These are phyloP conservation scores for Naganishia albida DNA, from an alignment of 1,284 basidiomycete genomes.

Conservation along the genomic window DNA sequence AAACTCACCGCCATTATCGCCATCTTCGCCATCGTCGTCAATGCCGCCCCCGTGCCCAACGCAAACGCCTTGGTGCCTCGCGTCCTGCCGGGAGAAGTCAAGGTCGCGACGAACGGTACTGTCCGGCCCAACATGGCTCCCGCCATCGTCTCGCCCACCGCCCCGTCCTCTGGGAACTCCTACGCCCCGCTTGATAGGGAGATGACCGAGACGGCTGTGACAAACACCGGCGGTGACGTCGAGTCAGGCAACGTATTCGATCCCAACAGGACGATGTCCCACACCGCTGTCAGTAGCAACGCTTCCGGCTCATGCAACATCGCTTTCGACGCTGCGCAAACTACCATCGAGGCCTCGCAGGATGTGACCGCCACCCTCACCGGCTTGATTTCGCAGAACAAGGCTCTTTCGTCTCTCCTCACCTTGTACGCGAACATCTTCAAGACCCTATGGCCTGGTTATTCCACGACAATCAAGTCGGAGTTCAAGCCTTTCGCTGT, in stretches of 20 bases:
- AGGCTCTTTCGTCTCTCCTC: not conserved
- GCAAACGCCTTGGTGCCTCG: not conserved
- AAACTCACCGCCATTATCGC: constrained; percentile 4
- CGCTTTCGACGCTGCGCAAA: not conserved
- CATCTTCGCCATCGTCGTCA: constrained; percentile 1
- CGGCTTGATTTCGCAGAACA: constrained; percentile 12
- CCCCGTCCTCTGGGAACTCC: no score
- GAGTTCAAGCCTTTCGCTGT: constrained; percentile 8
- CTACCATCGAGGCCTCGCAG: not conserved
- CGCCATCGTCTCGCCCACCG: not conserved
- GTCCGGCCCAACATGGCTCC: constrained; percentile 1
- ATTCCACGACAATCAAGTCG: not conserved
- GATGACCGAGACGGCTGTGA: no score
- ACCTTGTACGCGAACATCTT: not conserved
- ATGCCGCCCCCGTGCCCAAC: constrained; percentile 2
- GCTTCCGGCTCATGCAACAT: not conserved
- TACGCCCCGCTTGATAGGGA: no score
- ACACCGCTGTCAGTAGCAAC: constrained; percentile 5
- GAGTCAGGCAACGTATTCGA: no score
- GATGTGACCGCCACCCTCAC: constrained; percentile 1
- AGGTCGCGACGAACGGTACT: not conserved
- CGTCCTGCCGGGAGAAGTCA: not conserved
- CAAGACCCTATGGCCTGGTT: constrained; percentile 13
- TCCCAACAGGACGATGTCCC: not conserved
- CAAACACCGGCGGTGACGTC: no score